Evolutionary conservation across 148 eudicot genomes (phyloP).

Genomic region (Camellia lanceoleosa): DNA sequence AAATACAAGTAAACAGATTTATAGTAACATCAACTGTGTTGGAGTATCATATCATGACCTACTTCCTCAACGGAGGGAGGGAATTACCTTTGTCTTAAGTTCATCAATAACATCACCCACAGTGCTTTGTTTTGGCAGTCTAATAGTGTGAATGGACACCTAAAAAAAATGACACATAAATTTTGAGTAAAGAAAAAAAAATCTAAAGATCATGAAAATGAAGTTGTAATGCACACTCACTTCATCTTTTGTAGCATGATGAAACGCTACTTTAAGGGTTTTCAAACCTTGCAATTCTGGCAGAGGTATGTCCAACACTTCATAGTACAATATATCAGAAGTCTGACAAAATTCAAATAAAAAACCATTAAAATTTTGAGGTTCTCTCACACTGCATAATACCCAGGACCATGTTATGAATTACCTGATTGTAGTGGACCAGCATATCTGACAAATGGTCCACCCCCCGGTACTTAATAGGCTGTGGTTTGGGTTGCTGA

Average conservation of each 20-base stretch:
- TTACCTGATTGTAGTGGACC: slow-evolving; percentile 89
- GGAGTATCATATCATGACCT: not conserved
- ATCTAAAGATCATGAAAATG: not conserved
- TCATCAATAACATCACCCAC: slow-evolving; percentile 80
- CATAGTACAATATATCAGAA: slow-evolving; percentile 82
- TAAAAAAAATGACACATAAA: slow-evolving; percentile 19
- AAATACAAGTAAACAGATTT: not conserved
- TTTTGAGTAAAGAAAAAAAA: not conserved
- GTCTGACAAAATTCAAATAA: slow-evolving; percentile 33
- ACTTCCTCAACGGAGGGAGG: not conserved
- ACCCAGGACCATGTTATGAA: not conserved
- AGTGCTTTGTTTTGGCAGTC: slow-evolving; percentile 82
- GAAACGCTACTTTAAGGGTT: slow-evolving; percentile 79
- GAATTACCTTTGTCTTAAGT: slow-evolving; percentile 61
- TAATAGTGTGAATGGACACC: slow-evolving; percentile 57
- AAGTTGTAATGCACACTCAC: slow-evolving; percentile 30
- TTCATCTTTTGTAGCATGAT: slow-evolving; percentile 71
- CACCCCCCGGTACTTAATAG: slow-evolving; percentile 81
- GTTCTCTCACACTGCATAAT: slow-evolving; percentile 12
- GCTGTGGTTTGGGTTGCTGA: slow-evolving; percentile 97
- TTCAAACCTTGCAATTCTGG: slow-evolving; percentile 85
- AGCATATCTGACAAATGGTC: slow-evolving; percentile 87
- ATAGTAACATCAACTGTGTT: not conserved
- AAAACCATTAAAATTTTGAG: not conserved
- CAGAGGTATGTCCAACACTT: slow-evolving; percentile 77